Percentiles rank a stretch among this genome's conserved stretches.
phyloP scores from a whole-genome alignment of 78 protist genomes.

The Dictyostelium citrinum region DNA sequence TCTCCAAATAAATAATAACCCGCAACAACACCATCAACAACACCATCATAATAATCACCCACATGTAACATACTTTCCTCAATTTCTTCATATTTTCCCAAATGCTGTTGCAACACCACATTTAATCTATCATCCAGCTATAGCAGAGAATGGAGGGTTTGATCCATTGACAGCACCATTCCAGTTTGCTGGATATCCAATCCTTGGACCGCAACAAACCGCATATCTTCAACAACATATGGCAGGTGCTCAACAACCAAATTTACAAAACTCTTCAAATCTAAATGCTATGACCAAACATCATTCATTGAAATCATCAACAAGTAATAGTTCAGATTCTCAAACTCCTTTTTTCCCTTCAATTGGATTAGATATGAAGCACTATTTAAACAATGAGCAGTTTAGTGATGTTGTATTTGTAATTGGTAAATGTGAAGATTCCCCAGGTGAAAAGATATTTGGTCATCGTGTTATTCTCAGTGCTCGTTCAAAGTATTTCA shows the following conservation, averaged over 20 bases:
- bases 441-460: conserved; percentile 24
- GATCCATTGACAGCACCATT: neutral
- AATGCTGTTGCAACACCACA: neutral
- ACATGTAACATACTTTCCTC: conserved; percentile 8
- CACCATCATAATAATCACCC: neutral
- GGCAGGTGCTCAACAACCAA: neutral
- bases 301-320: neutral
- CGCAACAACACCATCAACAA: neutral
- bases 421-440: conserved; percentile 19
- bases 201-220: neutral
- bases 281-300: neutral
- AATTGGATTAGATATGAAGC: conserved; percentile 42
- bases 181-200: neutral
- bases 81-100: conserved; percentile 15
- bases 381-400: conserved; percentile 45
- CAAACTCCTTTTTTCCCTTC: conserved; percentile 6
- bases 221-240: neutral
- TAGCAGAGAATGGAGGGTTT: neutral
- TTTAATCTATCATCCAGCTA: neutral
- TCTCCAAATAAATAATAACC: neutral
- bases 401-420: conserved; percentile 64
- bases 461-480: conserved; percentile 58
- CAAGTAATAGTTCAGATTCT: conserved; percentile 1
- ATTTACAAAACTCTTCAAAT: neutral
- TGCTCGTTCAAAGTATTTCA: conserved; percentile 63